phyloP scores from a whole-genome alignment of 139 green algal genomes.

The Chara braunii region DNA sequence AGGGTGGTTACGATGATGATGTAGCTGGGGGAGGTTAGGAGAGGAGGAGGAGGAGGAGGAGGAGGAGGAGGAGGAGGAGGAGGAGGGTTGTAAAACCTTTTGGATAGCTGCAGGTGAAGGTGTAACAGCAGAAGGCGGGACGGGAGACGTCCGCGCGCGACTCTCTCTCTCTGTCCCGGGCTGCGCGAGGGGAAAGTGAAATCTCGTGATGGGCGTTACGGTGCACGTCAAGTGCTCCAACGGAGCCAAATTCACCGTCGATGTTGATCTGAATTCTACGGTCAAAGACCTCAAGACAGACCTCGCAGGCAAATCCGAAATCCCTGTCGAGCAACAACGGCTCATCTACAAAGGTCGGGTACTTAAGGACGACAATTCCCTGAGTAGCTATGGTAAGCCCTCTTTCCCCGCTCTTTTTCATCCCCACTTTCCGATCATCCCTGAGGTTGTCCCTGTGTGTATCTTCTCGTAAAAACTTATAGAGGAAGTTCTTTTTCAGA shows the following conservation, averaged over 20 bases:
- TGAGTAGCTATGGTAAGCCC: constrained; percentile 50
- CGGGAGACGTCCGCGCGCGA: too few species aligned
- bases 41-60: too few species aligned
- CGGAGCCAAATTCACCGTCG: constrained; percentile 21
- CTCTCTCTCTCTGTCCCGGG: too few species aligned
- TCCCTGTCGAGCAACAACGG: constrained; percentile 53
- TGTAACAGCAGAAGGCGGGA: too few species aligned
- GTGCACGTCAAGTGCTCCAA: constrained; percentile 27
- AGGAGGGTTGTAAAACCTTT: too few species aligned
- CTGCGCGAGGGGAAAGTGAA: too few species aligned
- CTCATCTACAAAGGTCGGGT: constrained; percentile 92
- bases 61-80: too few species aligned
- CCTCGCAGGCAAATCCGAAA: constrained; percentile 42
- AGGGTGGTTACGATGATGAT: too few species aligned
- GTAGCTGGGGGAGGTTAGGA: too few species aligned
- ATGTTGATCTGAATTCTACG: constrained; percentile 23
- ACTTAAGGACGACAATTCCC: constrained; percentile 75
- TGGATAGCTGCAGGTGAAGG: too few species aligned
- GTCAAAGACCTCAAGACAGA: constrained; percentile 68
- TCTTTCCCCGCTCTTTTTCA: neutral
- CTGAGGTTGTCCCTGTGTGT: neutral
- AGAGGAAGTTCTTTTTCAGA: neutral
- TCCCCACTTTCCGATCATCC: neutral
- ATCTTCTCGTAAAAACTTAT: neutral
- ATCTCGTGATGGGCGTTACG: constrained; percentile 15